Evolutionary conservation across 2,329 filamentous ascomycete genomes (phyloP).

Genomic region (Metarhizium guizhouense): DNA sequence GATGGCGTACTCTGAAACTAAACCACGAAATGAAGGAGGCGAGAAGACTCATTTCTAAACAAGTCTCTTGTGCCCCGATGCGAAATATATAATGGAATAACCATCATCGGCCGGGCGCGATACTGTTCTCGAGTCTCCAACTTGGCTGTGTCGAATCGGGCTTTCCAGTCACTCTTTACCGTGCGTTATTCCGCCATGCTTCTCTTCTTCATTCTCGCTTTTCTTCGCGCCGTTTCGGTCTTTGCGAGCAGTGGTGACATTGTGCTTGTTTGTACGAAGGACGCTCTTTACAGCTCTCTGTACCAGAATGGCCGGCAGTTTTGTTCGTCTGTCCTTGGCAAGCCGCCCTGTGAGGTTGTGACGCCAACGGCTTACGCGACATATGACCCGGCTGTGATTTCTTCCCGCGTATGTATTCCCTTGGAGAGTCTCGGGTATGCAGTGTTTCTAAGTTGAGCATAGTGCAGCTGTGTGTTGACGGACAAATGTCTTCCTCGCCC

Average conservation of each 20-base stretch:
- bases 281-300: constrained; percentile 22
- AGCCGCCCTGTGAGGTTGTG: constrained; percentile 7
- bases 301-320: constrained; percentile 16
- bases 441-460: not conserved
- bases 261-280: constrained; percentile 14
- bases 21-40: no score
- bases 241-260: not conserved
- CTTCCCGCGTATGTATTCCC: constrained; percentile 19
- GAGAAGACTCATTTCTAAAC: no score
- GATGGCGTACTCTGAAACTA: no score
- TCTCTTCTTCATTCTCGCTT: not conserved
- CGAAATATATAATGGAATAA: not conserved
- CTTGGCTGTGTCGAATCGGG: not conserved
- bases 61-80: not conserved
- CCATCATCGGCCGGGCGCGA: not conserved
- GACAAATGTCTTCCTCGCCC: not conserved
- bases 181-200: not conserved
- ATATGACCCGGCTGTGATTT: constrained; percentile 19
- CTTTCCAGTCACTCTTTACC: not conserved
- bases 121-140: not conserved
- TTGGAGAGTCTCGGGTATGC: not conserved
- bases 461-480: constrained; percentile 21
- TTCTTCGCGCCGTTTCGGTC: not conserved
- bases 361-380: constrained; percentile 20
- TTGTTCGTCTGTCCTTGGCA: constrained; percentile 20